These are phyloP conservation scores for Cryphonectria parasitica DNA, from an alignment of 2,329 filamentous ascomycete genomes.

Conservation along the genomic window DNA sequence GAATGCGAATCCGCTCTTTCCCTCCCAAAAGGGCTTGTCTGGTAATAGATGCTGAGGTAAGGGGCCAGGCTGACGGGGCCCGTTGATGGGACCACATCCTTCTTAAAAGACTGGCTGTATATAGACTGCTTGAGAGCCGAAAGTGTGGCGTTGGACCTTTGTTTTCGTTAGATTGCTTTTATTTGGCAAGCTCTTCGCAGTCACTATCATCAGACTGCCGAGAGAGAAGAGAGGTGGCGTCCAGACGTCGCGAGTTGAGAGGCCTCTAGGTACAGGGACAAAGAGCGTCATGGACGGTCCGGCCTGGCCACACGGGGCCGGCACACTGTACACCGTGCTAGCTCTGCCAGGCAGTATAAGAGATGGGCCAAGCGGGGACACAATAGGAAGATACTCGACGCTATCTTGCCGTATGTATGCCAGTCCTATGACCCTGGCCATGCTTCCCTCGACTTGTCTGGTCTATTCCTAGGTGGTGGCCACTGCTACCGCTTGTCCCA, in stretches of 20 bases:
- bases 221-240: background rate
- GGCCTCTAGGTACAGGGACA: background rate
- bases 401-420: background rate
- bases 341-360: background rate
- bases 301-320: background rate
- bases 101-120: background rate
- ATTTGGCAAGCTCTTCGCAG: background rate
- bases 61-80: conserved; percentile 2
- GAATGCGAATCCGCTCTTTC: background rate
- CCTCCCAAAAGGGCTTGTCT: background rate
- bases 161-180: background rate
- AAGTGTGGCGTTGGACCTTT: background rate
- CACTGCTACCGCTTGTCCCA: background rate
- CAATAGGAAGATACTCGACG: background rate
- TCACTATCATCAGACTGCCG: background rate
- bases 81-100: background rate
- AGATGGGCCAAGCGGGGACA: background rate
- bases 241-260: background rate
- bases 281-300: background rate
- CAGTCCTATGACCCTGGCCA: background rate
- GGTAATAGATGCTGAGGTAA: conserved; percentile 4
- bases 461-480: background rate
- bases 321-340: background rate
- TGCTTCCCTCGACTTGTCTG: background rate
- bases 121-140: background rate